Evolutionary conservation across 257 asterid genomes (phyloP), one percentile per base, ranked within the genome.

Genomic region (Jacaranda copaia): DNA sequence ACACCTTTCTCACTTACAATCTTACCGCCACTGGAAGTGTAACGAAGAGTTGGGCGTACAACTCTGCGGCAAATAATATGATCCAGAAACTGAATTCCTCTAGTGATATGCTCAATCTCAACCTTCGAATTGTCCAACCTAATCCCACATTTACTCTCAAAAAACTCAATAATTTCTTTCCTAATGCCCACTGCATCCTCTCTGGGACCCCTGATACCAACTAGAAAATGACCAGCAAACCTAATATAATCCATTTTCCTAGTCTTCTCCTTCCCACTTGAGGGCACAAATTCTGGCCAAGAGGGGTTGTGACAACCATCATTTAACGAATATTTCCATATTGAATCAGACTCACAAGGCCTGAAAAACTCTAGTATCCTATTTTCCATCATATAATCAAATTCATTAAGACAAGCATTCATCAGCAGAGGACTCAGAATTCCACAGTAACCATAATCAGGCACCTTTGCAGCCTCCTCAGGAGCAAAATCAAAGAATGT

Each of bases 231-330:
- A 8, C 97, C 97, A 8, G 91, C 98, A 40, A 76, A 90, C 71
- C 99, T 84, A 49, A 95, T 80, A 51, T 90, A 95, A 46, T 95
- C 97, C 99, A 95, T 95, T 79, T 88, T 95, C 59, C 96, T 85
- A 12, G 97, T 91, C 85, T 91, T 95, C 81, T 86, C 85, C 81
- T 81, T 88, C 75, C 99, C 99, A 80, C 97, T 85, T 0, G 98
- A 83, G 4, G 98, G 99, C 68, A 95, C 99, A 79, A 95, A 95
- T 82, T 95, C 99, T 0, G 99, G 99, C 98, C 99, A 95, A 51
- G 98, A 93, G 35, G 99, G 98, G 86, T 93, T 95, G 55, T 95
- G 99, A 76, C 93, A 93, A 48, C 97, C 94, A 78, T 95, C 98
- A 32, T 87, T 79, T 73, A 93, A 87, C 18, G 97, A 93, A 78